These are phyloP conservation scores for Quercus alba DNA, from an alignment of 306 rosid species.

Conservation along the genomic window DNA sequence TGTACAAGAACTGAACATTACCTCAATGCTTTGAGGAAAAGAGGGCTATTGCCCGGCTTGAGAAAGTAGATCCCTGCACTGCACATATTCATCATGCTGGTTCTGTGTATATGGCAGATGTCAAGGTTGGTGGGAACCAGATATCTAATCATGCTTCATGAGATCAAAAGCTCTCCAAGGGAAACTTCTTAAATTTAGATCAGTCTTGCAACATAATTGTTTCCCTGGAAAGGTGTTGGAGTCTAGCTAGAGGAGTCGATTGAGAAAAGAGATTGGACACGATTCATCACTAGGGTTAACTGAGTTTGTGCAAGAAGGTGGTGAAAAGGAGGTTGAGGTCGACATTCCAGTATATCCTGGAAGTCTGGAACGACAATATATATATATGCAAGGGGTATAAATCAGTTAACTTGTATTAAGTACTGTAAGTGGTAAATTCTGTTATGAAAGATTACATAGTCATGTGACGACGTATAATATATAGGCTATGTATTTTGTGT, in stretches of 20 bases:
- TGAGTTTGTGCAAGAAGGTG: slow-evolving; percentile 41
- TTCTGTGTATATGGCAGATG: slow-evolving; percentile 61
- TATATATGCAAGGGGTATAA: slow-evolving; percentile 77
- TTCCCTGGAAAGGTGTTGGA: slow-evolving; percentile 96
- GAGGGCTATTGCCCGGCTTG: slow-evolving; percentile 88
- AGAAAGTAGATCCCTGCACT: slow-evolving; percentile 67
- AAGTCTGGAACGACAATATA: slow-evolving; percentile 68
- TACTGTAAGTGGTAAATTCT: slow-evolving; percentile 6
- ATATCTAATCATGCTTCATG: slow-evolving; percentile 50
- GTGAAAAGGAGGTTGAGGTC: slow-evolving; percentile 43
- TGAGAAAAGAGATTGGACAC: slow-evolving; percentile 71
- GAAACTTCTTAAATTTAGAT: slow-evolving; percentile 71
- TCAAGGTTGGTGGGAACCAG: slow-evolving; percentile 55
- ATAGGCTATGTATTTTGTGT: too few species aligned
- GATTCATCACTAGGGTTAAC: slow-evolving; percentile 46
- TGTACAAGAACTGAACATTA: slow-evolving; percentile 69
- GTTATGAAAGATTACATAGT: too few species aligned
- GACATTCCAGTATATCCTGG: slow-evolving; percentile 52
- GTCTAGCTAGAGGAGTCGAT: slow-evolving; percentile 82
- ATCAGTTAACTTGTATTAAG: slow-evolving; percentile 79
- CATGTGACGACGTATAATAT: too few species aligned
- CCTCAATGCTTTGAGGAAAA: slow-evolving; percentile 84
- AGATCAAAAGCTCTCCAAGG: slow-evolving; percentile 50
- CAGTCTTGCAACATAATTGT: slow-evolving; percentile 68
- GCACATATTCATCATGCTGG: slow-evolving; percentile 65